Base-by-base conservation (phyloP, 2,329 filamentous ascomycete genomes). In the Calonectria hongkongensis region DNA sequence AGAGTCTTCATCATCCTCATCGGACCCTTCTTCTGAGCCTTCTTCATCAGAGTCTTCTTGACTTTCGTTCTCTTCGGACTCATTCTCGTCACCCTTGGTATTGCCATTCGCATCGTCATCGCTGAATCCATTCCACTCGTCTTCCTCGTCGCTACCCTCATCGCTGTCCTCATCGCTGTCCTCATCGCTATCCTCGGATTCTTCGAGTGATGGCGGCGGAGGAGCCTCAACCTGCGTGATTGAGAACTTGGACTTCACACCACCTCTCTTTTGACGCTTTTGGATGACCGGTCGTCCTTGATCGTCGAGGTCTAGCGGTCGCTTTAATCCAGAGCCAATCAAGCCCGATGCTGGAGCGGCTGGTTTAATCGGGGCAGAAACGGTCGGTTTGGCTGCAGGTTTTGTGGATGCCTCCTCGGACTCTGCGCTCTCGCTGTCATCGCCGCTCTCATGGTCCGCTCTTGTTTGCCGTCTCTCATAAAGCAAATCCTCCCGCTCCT, bases 261-360 rank as follows among this genome's bases (percentile, higher is more conserved):
- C 88, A 82, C 92, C 88, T 83, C 93, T 89, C 77, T 93, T 93
- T 83, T 96, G 95, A 65, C 95, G 90, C 82, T 95, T 97, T 80
- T 94, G 93, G 65, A 98, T 91, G 3, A 98, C 87, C 0, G 96
- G 97, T 68, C 91, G 92, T 8, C 96, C 95, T 71, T 93, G 91
- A 1, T 94, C 92, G 74, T 95, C 95, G 12, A 95, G 77, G 54
- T 98, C 94, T 13, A 99, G 87, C 1, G 96, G 95, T 50, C 96
- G 90, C 83, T 98, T 98, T 72, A 99, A 84, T 8, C 97, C 97
- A 73, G 92, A 93, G 25, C 97, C 97, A 66, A 91, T 85, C n/a
- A 36, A 9, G 54, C 33, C n/a, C 10, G 54, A 15, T 8, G 73
- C 33, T 54, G 43, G 69, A 10, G 36, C 51, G 6, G 58, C 47